Conservation (phyloP, 257 asterid genomes). For the Gardenia jasminoides region DNA sequence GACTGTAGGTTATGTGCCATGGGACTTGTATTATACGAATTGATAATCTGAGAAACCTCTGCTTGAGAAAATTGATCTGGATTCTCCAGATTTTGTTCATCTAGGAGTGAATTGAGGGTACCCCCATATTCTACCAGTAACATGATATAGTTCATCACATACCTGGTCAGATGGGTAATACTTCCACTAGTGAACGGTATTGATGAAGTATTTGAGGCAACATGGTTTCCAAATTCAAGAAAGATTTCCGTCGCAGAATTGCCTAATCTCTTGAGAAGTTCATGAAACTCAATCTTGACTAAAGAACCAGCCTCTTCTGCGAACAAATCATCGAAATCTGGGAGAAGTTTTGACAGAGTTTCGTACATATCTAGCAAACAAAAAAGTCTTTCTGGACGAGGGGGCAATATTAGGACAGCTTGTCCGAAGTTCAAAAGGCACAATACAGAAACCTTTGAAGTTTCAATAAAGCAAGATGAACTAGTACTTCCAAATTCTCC, state of each 20-base stretch:
- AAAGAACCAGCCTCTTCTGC: slow-evolving; percentile 29
- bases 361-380: slow-evolving; percentile 67
- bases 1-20: slow-evolving; percentile 45
- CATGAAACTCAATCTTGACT: slow-evolving; percentile 42
- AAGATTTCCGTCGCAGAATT: slow-evolving; percentile 40
- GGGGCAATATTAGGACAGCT: slow-evolving; percentile 56
- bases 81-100: slow-evolving; percentile 22
- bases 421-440: slow-evolving; percentile 60
- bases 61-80: slow-evolving; percentile 14
- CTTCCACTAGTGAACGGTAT: slow-evolving; percentile 48
- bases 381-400: slow-evolving; percentile 52
- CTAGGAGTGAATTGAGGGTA: slow-evolving; percentile 49
- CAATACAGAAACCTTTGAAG: slow-evolving; percentile 43
- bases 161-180: slow-evolving; percentile 57
- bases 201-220: slow-evolving; percentile 40
- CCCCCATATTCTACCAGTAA: slow-evolving; percentile 47
- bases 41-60: slow-evolving; percentile 13
- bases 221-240: slow-evolving; percentile 38
- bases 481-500: slow-evolving; percentile 37
- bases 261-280: slow-evolving; percentile 40
- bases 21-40: slow-evolving; percentile 21
- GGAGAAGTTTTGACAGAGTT: slow-evolving; percentile 33
- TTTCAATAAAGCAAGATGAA: slow-evolving; percentile 45
- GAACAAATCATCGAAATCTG: slow-evolving; percentile 40
- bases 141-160: slow-evolving; percentile 63